Base-by-base conservation (phyloP, 2,329 filamentous ascomycete species). In the Xylariaceae sp. region DNA sequence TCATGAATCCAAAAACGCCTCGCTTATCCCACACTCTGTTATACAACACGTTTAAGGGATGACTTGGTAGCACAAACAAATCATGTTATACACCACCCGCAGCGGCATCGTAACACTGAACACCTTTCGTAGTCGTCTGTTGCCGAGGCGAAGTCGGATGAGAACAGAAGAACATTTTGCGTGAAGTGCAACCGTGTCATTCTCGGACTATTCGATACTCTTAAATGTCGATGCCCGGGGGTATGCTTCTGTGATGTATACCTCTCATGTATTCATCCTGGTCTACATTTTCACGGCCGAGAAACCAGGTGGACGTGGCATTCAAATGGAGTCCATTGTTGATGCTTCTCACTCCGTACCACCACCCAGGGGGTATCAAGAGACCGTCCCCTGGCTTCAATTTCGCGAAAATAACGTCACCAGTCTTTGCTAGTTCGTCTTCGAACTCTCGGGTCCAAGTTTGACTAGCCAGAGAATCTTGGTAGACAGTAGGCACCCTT, bases 351-450 rank as follows among this genome's bases (percentile, higher is more conserved):
- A 53, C 34, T 2, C 45, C 47, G 28, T 55, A 55, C 49, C 44
- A 57, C 56, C 56, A 59, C 14, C 51, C 56, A 6, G 44, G n/a
- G 2, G 56, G 56, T n/a, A 59, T 47, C 7, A 59, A 17, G 19
- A 59, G 38, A 36, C 51, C 53, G 17, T 48, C 41, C 7, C 53
- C 53, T 11, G 53, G 53, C 17, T 31, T 34, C 16, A 59, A 31
- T 1, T 40, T 40, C 16, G 49, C 54, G 9, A 45, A 12, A 11
- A 54, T 19, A 19, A 56, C 28, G 12, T 59, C 47, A 0, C 49
- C 28, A 7, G 50, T 46, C 5, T 48, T 41, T 6, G 44, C 2
- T 5, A 59, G 48, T 33, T 50, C 50, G 22, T 39, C 17, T n/a
- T 59, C 54, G 5, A 57, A 53, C 0, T 49, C 47, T 19, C 39